Base-by-base conservation (phyloP, 1,284 basidiomycete genomes). In the Naganishia sp. region DNA sequence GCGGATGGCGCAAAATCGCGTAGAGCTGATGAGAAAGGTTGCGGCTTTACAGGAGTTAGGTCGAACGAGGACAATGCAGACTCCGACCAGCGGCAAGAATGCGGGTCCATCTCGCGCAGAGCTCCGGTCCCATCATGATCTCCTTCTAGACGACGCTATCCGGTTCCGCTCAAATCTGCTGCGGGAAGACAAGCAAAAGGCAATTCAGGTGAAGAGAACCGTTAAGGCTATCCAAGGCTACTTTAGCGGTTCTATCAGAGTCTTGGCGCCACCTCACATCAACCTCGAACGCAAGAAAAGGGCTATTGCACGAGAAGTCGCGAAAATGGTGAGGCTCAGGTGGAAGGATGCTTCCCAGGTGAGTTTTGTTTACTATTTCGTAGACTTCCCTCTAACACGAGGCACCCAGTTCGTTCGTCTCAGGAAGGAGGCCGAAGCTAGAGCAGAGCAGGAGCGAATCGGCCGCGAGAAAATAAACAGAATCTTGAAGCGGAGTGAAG, bases 341-440 rank as follows among this genome's bases (percentile, higher is more conserved):
- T 98, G 94, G 94, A 90, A 88, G 75, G 86, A 92, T 71, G 94
- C 91, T 2, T 87, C 94, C 56, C 88, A 89, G 72, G 92, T 92
- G 6, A 48, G 53, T 36, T 7, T 36, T 28, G 4, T 42, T 49
- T 3, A 4, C 11, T 2, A 18, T 36, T 42, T 53, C n/a, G 28
- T 13, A n/a, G 10, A 36, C 4, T 49, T 49, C 57, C 48, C 52
- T 7, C 49, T 21, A 11, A 55, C 42, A 21, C 13, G 11, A 25
- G 31, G 39, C 52, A 52, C 55, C 64, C 57, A 70, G 73, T 85
- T 92, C 74, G 84, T 94, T 18, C 85, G 89, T 6, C 87, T 90
- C 56, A 84, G 87, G 69, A 83, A 87, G 67, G 81, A 87, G 33
- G 80, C 82, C 65, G 77, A 75, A 42, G 80, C 83, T 60, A 85